Evolutionary conservation across 768 basidiomycete species (phyloP), one percentile per base, ranked within the genome.

Genomic region (Dioszegia aurantiaca): DNA sequence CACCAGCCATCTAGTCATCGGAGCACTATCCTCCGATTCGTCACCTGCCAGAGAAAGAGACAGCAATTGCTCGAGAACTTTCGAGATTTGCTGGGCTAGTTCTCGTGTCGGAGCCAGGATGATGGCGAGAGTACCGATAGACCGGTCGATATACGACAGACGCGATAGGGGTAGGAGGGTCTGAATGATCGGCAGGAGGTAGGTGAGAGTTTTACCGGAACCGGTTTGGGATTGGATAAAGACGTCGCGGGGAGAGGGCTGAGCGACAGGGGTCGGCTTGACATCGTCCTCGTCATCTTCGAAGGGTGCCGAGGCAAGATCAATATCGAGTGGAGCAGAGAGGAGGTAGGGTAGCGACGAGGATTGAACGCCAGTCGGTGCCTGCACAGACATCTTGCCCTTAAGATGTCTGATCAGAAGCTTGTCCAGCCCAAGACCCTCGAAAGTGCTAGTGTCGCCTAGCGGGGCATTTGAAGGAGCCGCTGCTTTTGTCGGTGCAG

Each of bases 171-270:
- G 90, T 33, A 98, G 83, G 53, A 98, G 86, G 75, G 94, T 91
- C 62, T 97, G 90, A 42, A 98, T 83, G 75, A 98, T 90, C 26
- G 94, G 94, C 11, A 98, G 84, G 23, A 98, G 83, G 79, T 89
- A 98, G 2, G 92, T 84, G 23, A 97, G 79, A 0, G 93, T 97
- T 78, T 97, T 98, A 71, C 94, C 94, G 0, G 93, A 97, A 55
- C 94, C 94, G 9, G 94, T 97, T 74, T 97, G 92, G 12, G 91
- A 89, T 76, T 95, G 93, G 56, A 97, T 89, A 76, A 95, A 93
- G 14, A 88, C 83, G 76, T 94, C 91, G 59, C 87, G 81, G 4
- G 68, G 53, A 2, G 47, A 78, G 26, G 77, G 16, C 12, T 23
- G 26, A 23, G 30, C 21, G 64, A 71, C 59, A 8, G 77, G 67